Conservation (phyloP, 306 rosid species). For the Castanopsis chinensis region DNA sequence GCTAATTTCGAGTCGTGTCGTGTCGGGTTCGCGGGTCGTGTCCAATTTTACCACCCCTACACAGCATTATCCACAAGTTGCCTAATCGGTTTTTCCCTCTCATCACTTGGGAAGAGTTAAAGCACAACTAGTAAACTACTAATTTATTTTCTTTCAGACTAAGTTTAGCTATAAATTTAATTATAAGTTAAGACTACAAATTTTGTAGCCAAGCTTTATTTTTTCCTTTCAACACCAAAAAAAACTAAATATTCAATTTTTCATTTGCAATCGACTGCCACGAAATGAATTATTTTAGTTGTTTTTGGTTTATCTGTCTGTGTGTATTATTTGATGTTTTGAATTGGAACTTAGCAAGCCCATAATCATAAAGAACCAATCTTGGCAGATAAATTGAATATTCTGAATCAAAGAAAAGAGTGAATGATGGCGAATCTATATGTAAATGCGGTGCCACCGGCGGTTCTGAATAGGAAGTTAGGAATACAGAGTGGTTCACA, state of each 20-base stretch:
- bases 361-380: conserved; percentile 3
- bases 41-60: too few species aligned
- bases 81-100: neutral
- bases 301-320: neutral
- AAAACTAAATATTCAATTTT: neutral
- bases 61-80: neutral
- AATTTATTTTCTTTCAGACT: too few species aligned
- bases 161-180: too few species aligned
- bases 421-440: conserved; percentile 92
- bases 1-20: too few species aligned
- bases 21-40: too few species aligned
- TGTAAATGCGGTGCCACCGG: conserved; percentile 82
- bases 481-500: conserved; percentile 96
- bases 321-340: conserved; percentile 19
- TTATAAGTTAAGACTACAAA: too few species aligned
- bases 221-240: too few species aligned
- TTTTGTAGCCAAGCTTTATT: too few species aligned
- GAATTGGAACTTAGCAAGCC: conserved; percentile 5
- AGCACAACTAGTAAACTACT: too few species aligned
- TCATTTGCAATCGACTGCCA: neutral
- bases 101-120: neutral
- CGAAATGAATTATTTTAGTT: neutral
- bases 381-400: neutral
- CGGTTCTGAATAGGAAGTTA: conserved; percentile 95
- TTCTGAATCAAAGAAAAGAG: conserved; percentile 1